These are phyloP conservation scores for Xanthoceras sorbifolium DNA, from an alignment of 345 rosid species.

Conservation along the genomic window DNA sequence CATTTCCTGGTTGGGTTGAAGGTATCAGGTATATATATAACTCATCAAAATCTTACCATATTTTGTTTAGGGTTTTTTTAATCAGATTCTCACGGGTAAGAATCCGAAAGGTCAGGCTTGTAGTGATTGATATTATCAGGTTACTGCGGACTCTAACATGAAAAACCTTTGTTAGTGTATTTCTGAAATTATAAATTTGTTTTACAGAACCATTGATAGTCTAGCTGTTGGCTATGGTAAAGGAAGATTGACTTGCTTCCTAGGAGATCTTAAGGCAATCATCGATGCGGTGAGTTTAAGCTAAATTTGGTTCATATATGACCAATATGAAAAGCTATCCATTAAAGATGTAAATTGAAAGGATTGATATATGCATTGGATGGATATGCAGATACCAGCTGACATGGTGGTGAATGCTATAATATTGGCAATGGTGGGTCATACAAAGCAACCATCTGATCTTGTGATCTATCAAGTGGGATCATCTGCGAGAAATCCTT, in stretches of 20 bases:
- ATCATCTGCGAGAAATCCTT: conserved; percentile 60
- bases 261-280: conserved; percentile 55
- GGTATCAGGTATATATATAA: conserved; percentile 56
- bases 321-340: too few relatives aligned
- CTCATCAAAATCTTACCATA: neutral
- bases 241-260: conserved; percentile 76
- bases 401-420: conserved; percentile 87
- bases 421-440: conserved; percentile 56
- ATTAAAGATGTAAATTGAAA: neutral
- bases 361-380: too few relatives aligned
- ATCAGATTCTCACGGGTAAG: too few relatives aligned
- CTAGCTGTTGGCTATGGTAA: conserved; percentile 69
- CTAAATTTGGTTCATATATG: neutral
- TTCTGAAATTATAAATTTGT: neutral
- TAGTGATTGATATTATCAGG: too few relatives aligned
- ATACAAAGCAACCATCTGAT: conserved; percentile 29
- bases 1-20: conserved; percentile 91
- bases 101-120: too few relatives aligned
- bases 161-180: too few relatives aligned
- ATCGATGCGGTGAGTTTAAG: conserved; percentile 61
- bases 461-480: conserved; percentile 68
- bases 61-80: too few relatives aligned
- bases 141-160: too few relatives aligned
- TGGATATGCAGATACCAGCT: conserved; percentile 60
- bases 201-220: conserved; percentile 78